Base-by-base conservation (phyloP, 495 filamentous ascomycete genomes). In the Penicillium coffeae region DNA sequence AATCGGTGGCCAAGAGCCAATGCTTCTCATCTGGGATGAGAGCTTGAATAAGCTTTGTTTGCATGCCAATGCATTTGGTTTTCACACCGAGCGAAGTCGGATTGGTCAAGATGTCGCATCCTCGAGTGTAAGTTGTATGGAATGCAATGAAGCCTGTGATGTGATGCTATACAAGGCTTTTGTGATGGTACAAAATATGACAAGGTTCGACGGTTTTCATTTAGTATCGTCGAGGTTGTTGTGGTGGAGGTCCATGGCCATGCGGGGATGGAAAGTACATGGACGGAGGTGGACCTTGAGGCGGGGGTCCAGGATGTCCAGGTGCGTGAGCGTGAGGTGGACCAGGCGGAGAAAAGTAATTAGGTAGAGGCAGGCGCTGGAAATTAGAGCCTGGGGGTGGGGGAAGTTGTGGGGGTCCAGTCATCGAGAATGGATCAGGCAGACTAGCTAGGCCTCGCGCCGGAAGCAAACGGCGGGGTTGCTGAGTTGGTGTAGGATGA, bases 321-420 rank as follows among this genome's bases (percentile, higher is more conserved):
- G 46, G 46, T 12, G 46, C n/a, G n/a, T n/a, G n/a, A n/a, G n/a
- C n/a, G n/a, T 58, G 56, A 27, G 48, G 53, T 19, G 54, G 53
- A n/a, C n/a, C n/a, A n/a, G n/a, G 54, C 54, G 0, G 61, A 45
- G 38, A 14, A 10, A 66, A 27, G 44, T 63, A 73, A 16, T 53
- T 52, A 1, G 66, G 68, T 15, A 64, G 45, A 8, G 68, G 66
- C 36, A 69, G 60, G 12, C 62, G 58, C 12, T 58, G 61, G 41
- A 73, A 72, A 47, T 70, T 69, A 0, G 68, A 71, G 7, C 70
- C 70, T 15, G 65, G 65, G 7, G 70, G 70, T 16, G 70, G 70
- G 4, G 70, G 70, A 10, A 72, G 64, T 42, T 66, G 69, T 21
- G 70, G 70, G 10, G 64, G 69, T 1, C 68, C 70, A 34, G 49